These are phyloP conservation scores for Termitomyces titanicus DNA, from an alignment of 768 basidiomycete species.

Conservation along the genomic window DNA sequence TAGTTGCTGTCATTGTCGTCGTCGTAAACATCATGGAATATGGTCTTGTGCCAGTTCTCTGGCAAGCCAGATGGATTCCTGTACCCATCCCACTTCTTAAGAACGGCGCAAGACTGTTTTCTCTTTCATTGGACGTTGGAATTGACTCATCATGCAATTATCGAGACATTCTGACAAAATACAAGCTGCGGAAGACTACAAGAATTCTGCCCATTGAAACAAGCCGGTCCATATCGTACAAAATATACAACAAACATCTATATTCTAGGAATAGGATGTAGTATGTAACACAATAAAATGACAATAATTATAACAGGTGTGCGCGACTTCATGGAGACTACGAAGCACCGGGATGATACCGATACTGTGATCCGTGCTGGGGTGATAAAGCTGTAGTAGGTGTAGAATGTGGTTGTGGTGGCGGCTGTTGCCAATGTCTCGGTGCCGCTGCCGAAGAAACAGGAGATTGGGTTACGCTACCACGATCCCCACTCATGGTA, in stretches of 20 bases:
- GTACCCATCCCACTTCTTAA: no score
- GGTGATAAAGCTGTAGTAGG: slow-evolving; percentile 12
- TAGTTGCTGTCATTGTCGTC: no score
- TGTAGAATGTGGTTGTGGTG: slow-evolving; percentile 18
- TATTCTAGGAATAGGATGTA: slow-evolving; percentile 8
- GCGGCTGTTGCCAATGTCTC: slow-evolving; percentile 10
- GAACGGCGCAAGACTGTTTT: no score
- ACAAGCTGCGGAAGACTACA: background rate
- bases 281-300: slow-evolving; percentile 10
- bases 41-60: no score
- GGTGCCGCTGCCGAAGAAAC: background rate
- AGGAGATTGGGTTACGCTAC: background rate
- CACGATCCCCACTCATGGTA: slow-evolving; percentile 17
- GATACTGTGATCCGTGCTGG: slow-evolving; percentile 22
- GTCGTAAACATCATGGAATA: no score
- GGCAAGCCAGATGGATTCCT: no score
- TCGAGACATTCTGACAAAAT: no score
- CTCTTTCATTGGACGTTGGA: no score
- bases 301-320: slow-evolving; percentile 11
- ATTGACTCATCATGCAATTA: no score
- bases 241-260: slow-evolving; percentile 5
- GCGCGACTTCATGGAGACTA: slow-evolving; percentile 22
- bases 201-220: background rate
- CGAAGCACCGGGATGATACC: slow-evolving; percentile 26
- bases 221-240: background rate